Evolutionary conservation across 1,139 yeast species (phyloP), one percentile per base, ranked within the genome.

Genomic region (Taiozyma sp.): DNA sequence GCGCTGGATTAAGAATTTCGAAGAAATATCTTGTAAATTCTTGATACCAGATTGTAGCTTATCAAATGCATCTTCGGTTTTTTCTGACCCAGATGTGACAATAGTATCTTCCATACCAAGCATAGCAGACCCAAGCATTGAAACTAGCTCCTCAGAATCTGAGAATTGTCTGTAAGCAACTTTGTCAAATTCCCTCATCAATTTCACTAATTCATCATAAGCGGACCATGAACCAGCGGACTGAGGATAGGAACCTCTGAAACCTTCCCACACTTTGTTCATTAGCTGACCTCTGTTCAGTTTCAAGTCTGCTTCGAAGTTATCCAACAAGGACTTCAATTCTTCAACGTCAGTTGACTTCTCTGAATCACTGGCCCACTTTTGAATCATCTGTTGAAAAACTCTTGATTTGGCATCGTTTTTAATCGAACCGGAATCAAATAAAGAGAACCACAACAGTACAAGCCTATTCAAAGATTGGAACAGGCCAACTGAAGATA

Each of bases 351-450:
- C 53, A 1, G 58, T 28, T 14, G 52, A 22, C 4, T 35, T 42
- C 49, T 53, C 55, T 50, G 54, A 49, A 50, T 43, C 52, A 79
- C 81, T 50, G 83, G 82, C 60, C 53, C 53, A 50, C 19, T 47
- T 44, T 43, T 48, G 43, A 19, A 50, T 35, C 21, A 46, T 34
- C 39, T 80, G 82, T 52, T 85, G 83, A 62, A 79, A 87, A 2
- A 85, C 85, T 52, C 91, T 79, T 29, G 88, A 65, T 53, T 81
- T 81, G 3, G 96, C 81, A 53, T 85, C 89, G 61, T 88, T 85
- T 50, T 77, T 78, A 3, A 51, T 43, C 4, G 64, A 63, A 7
- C 68, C 59, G 1, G 84, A 68, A 2, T 68, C 68, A 30, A 79
- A 66, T 44, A 82, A 67, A 44, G 81, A 76, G 4, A 58, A 58